Evolutionary conservation across 495 filamentous ascomycete genomes (phyloP).

Genomic region (Penicillium maclennaniae): DNA sequence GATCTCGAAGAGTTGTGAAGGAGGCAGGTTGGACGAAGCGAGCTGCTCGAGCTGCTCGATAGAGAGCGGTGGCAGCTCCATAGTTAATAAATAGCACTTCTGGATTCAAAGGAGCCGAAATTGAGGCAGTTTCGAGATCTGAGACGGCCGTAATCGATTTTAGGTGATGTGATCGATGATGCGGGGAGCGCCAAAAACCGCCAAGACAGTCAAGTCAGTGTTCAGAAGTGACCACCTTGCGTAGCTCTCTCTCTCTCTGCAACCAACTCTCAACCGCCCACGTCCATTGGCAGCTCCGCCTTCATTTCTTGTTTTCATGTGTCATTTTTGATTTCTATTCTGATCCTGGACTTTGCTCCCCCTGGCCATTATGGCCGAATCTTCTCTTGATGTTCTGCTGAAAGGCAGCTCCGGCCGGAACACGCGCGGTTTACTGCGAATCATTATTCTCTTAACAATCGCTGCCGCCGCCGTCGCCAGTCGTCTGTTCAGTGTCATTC

Average conservation of each 20-base stretch:
- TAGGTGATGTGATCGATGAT: too few relatives aligned
- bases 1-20: constrained; percentile 41
- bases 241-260: constrained; percentile 36
- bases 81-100: background rate
- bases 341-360: constrained; percentile 35
- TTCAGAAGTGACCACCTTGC: constrained; percentile 49
- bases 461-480: constrained; percentile 90
- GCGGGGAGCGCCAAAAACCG: constrained; percentile 40
- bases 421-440: constrained; percentile 79
- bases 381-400: constrained; percentile 54
- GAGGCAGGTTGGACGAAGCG: constrained; percentile 28
- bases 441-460: constrained; percentile 89
- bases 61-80: constrained; percentile 35
- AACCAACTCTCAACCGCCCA: constrained; percentile 23
- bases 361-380: constrained; percentile 52
- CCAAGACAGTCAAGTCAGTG: too few relatives aligned
- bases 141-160: too few relatives aligned
- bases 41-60: constrained; percentile 39
- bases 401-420: constrained; percentile 67
- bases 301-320: constrained; percentile 30
- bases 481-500: constrained; percentile 96
- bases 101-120: background rate
- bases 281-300: constrained; percentile 37
- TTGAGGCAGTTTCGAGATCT: background rate
- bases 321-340: constrained; percentile 25